Base-by-base conservation (phyloP, 1,284 basidiomycete genomes). In the Fistulinella cinereoalba region DNA sequence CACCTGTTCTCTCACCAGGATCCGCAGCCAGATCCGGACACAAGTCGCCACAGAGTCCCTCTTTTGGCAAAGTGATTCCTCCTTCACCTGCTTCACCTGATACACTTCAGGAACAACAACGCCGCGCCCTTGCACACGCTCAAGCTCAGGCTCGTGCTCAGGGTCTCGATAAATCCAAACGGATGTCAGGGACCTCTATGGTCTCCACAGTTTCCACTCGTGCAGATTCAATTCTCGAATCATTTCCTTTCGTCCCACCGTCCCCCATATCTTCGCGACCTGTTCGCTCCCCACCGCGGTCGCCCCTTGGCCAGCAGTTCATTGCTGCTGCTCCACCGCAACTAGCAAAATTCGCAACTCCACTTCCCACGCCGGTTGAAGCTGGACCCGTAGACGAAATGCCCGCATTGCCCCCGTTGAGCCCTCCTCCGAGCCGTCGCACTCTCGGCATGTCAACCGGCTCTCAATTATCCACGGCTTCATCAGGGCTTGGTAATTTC, bases 181-280 rank as follows among this genome's bases (percentile, higher is more conserved):
- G 80, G 43, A 73, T 79, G 48, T 85, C 84, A 7, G 74, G 75
- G 50, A 76, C 80, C 12, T 86, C 85, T 22, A 75, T 80, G 43
- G 65, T 84, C 47, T 81, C 81, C 28, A 78, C 80, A 11, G 71
- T 81, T n/a, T 83, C 83, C 19, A 80, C 80, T 4, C 74, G 77
- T 47, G 83, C 85, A 32, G 88, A 91, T 62, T 89, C 88, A 2
- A 87, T 91, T 52, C 73, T 91, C 19, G 87, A 88, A 65, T 83
- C 79, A 21, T 91, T 91, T 74, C 86, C 86, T 34, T 90, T 91
- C 61, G 87, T 91, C 8, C 88, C 88, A 19, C 88, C 88, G 1
- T 88, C 85, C 4, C 88, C 88, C 6, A 89, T 91, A 52, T 87
- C 85, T 15, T 79, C 85, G 56, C 74, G 83, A 40, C 88, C 87